Percentiles rank a stretch among this genome's conserved stretches.
Conservation (phyloP, 2,329 filamentous ascomycete species). For the Biscogniauxia marginata region DNA sequence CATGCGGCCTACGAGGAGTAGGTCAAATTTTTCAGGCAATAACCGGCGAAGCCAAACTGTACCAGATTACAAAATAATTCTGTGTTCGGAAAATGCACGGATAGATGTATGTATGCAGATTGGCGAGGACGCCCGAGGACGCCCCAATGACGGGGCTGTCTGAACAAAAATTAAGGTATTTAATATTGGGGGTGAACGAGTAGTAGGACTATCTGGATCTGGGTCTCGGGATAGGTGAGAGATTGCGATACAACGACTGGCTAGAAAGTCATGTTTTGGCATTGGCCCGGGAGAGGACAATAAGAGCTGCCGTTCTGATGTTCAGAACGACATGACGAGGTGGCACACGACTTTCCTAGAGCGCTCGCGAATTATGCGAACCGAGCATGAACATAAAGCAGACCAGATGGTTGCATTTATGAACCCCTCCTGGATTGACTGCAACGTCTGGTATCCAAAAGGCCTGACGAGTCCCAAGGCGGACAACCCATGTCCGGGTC, state of each 20-base stretch:
- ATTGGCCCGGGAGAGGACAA: not conserved
- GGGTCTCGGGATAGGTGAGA: not conserved
- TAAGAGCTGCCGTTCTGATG: not conserved
- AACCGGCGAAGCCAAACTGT: constrained; percentile 2
- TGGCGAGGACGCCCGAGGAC: not conserved
- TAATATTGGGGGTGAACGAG: constrained; percentile 12
- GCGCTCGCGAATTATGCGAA: not conserved
- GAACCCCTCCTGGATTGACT: not conserved
- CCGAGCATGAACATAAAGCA: not conserved
- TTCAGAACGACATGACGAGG: not conserved
- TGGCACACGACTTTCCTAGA: not conserved
- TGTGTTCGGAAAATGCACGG: not conserved
- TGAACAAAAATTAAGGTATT: constrained; percentile 1
- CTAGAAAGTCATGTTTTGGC: not conserved
- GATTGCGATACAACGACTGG: not conserved
- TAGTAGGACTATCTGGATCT: not conserved
- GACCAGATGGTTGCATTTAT: not conserved
- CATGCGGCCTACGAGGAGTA: constrained; percentile 15
- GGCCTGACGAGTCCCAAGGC: constrained; percentile 1
- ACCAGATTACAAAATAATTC: not conserved
- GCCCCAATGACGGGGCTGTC: too few species aligned
- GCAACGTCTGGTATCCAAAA: constrained; percentile 1
- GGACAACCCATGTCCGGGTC: constrained; percentile 13
- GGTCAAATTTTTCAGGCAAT: constrained; percentile 7
- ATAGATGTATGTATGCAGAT: constrained; percentile 8